Percentiles rank a stretch among this genome's conserved stretches.
Evolutionary conservation across 331 rosid genomes (phyloP).

Genomic region (Pyracantha coccinea): DNA sequence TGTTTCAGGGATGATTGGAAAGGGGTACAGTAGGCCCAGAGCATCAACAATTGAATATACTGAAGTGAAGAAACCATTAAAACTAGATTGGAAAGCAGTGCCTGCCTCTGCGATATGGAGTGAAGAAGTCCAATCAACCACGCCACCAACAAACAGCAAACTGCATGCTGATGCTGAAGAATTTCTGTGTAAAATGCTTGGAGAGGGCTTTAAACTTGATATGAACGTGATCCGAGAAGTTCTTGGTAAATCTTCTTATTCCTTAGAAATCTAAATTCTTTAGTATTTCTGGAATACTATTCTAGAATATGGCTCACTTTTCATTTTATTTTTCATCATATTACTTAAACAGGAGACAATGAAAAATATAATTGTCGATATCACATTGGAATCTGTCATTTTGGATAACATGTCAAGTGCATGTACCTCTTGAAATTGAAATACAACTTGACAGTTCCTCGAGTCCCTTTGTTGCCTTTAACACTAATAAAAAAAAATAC

Average conservation of each 20-base stretch:
- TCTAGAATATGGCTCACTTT: background rate
- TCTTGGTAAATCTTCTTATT: slow-evolving; percentile 26
- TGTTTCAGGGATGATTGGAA: slow-evolving; percentile 32
- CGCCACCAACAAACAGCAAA: background rate
- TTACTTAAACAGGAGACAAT: no score
- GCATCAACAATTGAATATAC: background rate
- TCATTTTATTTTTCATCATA: no score
- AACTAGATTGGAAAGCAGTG: slow-evolving; percentile 9
- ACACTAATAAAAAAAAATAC: background rate
- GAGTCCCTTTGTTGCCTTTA: background rate
- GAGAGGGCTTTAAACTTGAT: slow-evolving; percentile 32
- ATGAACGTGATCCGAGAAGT: slow-evolving; percentile 20
- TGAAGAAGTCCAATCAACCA: slow-evolving; percentile 13
- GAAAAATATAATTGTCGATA: no score
- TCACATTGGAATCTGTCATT: no score
- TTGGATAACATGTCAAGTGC: no score
- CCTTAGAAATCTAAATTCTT: background rate
- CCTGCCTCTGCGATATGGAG: slow-evolving; percentile 15
- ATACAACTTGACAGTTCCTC: background rate
- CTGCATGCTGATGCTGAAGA: slow-evolving; percentile 10
- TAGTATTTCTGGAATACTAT: background rate
- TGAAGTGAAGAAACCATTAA: slow-evolving; percentile 21
- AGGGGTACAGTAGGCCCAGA: slow-evolving; percentile 10
- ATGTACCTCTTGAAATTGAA: no score
- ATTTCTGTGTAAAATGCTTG: slow-evolving; percentile 32